Conservation (phyloP, 164 flowering plant species). For the Malania oleifera region DNA sequence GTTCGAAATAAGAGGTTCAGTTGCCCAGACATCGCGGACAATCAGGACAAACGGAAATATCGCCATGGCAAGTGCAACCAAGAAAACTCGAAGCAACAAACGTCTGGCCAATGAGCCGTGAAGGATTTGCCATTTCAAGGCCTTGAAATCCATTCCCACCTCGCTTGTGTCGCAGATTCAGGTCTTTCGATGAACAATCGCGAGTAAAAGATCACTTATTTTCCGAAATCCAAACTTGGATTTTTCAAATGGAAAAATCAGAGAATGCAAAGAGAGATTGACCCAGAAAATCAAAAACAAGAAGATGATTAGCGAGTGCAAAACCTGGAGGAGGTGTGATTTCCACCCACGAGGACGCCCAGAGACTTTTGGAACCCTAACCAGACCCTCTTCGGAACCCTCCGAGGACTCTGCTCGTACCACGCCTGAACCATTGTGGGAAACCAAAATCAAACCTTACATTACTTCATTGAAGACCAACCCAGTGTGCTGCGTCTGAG, state of each 20-base stretch:
- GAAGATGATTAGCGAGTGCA: constrained; percentile 70
- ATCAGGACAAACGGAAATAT: constrained; percentile 42
- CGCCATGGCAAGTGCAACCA: constrained; percentile 39
- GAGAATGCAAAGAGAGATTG: constrained; percentile 10
- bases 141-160: constrained; percentile 32
- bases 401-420: constrained; percentile 39
- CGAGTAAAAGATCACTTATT: too few species aligned
- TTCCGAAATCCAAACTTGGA: constrained; percentile 13
- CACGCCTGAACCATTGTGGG: constrained; percentile 29
- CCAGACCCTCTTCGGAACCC: constrained; percentile 66
- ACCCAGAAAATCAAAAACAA: constrained; percentile 9
- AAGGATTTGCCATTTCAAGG: constrained; percentile 41
- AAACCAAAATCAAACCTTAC: neutral
- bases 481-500: neutral
- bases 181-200: neutral
- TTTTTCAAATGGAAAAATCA: constrained; percentile 3
- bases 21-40: constrained; percentile 15
- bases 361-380: constrained; percentile 68
- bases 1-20: constrained; percentile 17
- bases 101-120: constrained; percentile 49
- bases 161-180: neutral
- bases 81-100: constrained; percentile 40
- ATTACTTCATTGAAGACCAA: neutral
- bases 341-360: constrained; percentile 99
- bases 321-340: constrained; percentile 99